Base-by-base conservation (phyloP, 225 moss, liverwort and hornwort species). In the Thuidium tamariscinum region DNA sequence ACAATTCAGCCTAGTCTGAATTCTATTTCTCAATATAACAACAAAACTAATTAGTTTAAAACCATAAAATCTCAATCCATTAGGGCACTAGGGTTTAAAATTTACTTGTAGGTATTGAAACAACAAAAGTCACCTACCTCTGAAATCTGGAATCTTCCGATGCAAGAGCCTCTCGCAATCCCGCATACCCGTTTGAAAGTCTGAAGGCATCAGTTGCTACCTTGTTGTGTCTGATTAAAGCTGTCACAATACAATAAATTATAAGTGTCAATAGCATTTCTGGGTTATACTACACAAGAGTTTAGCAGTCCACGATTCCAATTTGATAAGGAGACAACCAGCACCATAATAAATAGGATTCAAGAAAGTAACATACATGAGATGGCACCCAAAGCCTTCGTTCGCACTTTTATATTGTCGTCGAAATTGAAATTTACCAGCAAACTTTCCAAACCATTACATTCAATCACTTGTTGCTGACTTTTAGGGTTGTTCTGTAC, bases 401-500 rank as follows among this genome's bases (percentile, higher is more conserved):
- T 93, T 61, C 95, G 95, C 74, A 95, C 96, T 88, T 91, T 94
- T 32, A 94, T 60, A 71, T 95, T 90, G 49, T 93, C 88, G 79
- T 98, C 98, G 16, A 93, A 89, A 61, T 91, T 93, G 70, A 98
- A 96, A 81, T 95, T 96, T 56, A 92, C 88, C 55, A 96, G 84
- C 89, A 98, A 88, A 25, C 77, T 78, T 84, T 96, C 94, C 84
- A 98, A 86, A 37, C 98, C 98, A 41, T 93, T 93, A 56, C 87
- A 92, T 51, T 94, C 95, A 89, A 95, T 92, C 61, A 98, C 96
- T 91, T 96, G 96, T 79, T 98, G 94, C 86, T 98, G 98, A 85
- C 98, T 95, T 86, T 94, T 95, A 10, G 94, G 92, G 63, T 98
- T 98, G 69, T 98, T 98, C 84, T 98, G 98, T 66, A 98, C 96